A percentile compares a stretch with the other conserved stretches of the same genome.
Evolutionary conservation across 208 protist genomes (phyloP).

Genomic region (Giardia muris): DNA sequence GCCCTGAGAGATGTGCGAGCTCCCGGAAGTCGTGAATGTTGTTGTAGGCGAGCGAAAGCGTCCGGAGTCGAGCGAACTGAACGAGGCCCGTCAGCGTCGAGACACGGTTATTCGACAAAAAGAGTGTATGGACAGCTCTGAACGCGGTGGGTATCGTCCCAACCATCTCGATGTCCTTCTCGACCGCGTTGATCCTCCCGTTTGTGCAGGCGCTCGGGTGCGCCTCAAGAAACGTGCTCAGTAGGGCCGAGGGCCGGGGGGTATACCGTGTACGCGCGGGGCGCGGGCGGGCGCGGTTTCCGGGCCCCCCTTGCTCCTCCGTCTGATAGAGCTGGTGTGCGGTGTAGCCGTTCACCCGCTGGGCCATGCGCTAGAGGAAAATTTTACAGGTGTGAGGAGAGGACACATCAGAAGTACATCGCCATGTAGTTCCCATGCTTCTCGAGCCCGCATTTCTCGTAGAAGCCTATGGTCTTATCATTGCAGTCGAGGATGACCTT

Average conservation of each 20-base stretch:
- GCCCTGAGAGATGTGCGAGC: background rate
- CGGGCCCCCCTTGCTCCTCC: background rate
- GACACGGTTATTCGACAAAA: background rate
- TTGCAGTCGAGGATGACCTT: constrained; percentile 59
- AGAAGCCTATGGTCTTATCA: constrained; percentile 54
- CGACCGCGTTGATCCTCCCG: background rate
- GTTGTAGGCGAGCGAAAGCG: background rate
- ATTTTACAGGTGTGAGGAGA: no score
- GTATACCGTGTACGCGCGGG: no score
- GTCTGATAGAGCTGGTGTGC: background rate
- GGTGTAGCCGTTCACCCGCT: background rate
- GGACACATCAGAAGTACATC: constrained; percentile 41
- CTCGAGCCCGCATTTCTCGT: constrained; percentile 52
- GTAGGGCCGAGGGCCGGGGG: background rate
- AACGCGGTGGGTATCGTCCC: background rate
- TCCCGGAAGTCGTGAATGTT: background rate
- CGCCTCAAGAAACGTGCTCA: background rate
- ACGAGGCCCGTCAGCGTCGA: background rate
- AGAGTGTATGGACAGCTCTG: background rate
- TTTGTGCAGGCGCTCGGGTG: background rate
- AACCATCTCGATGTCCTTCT: background rate
- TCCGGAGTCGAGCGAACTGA: background rate
- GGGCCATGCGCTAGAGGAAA: no score
- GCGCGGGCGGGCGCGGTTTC: background rate
- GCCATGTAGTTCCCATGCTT: constrained; percentile 52